Base-by-base conservation (phyloP, 1,284 basidiomycete genomes). In the Paramarasmius palmivorus region DNA sequence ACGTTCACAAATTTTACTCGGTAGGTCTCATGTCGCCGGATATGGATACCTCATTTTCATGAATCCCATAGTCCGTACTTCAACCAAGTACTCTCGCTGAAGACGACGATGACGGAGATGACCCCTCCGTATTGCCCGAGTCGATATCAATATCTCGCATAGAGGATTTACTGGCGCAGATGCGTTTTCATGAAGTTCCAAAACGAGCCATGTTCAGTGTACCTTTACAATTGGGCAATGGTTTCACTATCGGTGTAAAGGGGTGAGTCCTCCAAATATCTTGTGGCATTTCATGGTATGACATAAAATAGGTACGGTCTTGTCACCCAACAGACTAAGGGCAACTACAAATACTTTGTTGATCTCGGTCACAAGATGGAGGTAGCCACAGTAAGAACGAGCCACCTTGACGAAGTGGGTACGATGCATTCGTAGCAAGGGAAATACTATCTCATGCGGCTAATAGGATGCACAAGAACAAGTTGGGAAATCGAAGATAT, bases 191-290 rank as follows among this genome's bases (percentile, higher is more conserved):
- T 46, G 92, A 96, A 68, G 85, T 90, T 8, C 88, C 92, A 0
- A 99, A 98, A 67, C 83, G 95, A n/a, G 83, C 92, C 0, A 73
- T 87, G 12, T 98, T 95, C 70, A 91, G 81, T 59, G 76, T 96
- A 34, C 88, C 91, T 1, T 82, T 99, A 50, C 81, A 88, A 58
- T 76, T 99, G 25, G 93, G 84, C 2, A 63, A 90, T 14, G 91
- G 83, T 2, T 85, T 98, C 57, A 82, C 83, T 15, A 95, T 99
- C 57, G 93, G 94, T 2, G 79, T 98, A 47, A 94, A 94, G 67
- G 97, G 95, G 88, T 95, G 63, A 61, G 78, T 63, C 55, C 55
- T 60, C 36, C 38, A n/a, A n/a, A n/a, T n/a, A n/a, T n/a, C n/a
- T n/a, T n/a, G n/a, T n/a, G n/a, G n/a, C n/a, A n/a, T n/a, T n/a